phyloP scores from a whole-genome alignment of 2,329 filamentous ascomycete genomes.

The Neonectria sp. region DNA sequence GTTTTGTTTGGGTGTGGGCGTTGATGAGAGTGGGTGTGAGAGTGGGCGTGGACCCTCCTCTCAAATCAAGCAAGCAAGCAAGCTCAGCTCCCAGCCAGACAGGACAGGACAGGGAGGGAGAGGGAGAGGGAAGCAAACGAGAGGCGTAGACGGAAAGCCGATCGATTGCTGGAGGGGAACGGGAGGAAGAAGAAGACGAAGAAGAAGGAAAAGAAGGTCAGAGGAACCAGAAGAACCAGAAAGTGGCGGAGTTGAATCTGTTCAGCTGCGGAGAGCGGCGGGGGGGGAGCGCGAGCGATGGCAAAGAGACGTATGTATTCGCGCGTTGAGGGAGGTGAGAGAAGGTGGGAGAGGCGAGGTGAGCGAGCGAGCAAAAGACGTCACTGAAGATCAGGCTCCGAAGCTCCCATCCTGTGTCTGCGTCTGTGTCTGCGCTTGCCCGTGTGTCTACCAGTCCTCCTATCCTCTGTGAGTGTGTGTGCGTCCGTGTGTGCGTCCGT shows the following conservation, averaged over 20 bases:
- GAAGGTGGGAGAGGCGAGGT: conserved; percentile 33
- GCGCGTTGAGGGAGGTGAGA: conserved; percentile 20
- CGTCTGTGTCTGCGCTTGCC: not conserved
- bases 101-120: too few species aligned
- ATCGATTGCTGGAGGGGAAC: not conserved
- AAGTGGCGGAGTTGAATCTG: conserved; percentile 20
- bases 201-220: conserved; percentile 1
- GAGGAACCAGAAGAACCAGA: conserved; percentile 7
- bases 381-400: conserved; percentile 47
- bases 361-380: conserved; percentile 40
- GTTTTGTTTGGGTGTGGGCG: conserved; percentile 39
- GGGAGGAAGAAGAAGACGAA: conserved; percentile 13
- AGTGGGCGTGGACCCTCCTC: conserved; percentile 1
- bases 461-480: not conserved
- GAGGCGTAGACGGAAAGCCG: conserved; percentile 2
- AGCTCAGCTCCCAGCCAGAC: not conserved
- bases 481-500: not conserved
- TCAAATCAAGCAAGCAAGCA: conserved; percentile 8
- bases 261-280: conserved; percentile 9
- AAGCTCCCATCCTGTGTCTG: conserved; percentile 34
- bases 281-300: conserved; percentile 1
- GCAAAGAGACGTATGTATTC: conserved; percentile 1
- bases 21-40: conserved; percentile 26
- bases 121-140: not conserved
- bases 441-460: not conserved